Base-by-base conservation (phyloP, 164 flowering plant genomes). In the Taxillus chinensis region DNA sequence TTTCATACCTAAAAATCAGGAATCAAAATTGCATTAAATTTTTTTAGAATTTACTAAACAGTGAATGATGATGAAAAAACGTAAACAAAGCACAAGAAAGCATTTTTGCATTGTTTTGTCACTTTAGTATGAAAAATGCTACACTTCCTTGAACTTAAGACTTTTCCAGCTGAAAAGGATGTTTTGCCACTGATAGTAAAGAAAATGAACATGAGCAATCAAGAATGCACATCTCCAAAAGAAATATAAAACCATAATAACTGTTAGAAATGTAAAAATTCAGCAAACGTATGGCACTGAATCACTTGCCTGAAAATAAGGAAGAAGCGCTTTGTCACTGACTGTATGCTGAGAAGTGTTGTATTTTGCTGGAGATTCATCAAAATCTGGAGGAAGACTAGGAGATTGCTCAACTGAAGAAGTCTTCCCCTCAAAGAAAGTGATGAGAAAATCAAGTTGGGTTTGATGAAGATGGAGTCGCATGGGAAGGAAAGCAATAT, bases 381-480 rank as follows among this genome's bases (percentile, higher is more conserved):
- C 64, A 38, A 62, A 61, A 70, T 74, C 86, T 56, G 63, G 74
- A 57, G 70, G 50, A 72, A 58, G 14, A 73, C 50, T 70, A 12
- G 67, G 64, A 62, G 82, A 76, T 53, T 69, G 78, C 39, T 78
- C 85, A 60, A 38, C 64, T 45, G 78, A 45, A 41, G 77, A 60
- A 45, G 53, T 65, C 59, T 73, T 74, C 3, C 68, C 75, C 45
- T 85, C 85, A 77, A 90, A 93, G 73, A 86, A 95, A 59, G 67
- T 67, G 46, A 85, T 71, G 59, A 95, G 88, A 76, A 95, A 95
- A 80, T 95, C 96, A 68, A 95, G 90, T 59, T 95, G 99, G 63
- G 74, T 71, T 71, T 95, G 99, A 79, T 95, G 96, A 73, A 95
- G 97, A 78, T 91, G 95, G 78, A 95, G 69, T 41, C 77, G 74